These are phyloP conservation scores for Trichoderma sp. DNA, from an alignment of 2,329 filamentous ascomycete genomes.

Conservation along the genomic window DNA sequence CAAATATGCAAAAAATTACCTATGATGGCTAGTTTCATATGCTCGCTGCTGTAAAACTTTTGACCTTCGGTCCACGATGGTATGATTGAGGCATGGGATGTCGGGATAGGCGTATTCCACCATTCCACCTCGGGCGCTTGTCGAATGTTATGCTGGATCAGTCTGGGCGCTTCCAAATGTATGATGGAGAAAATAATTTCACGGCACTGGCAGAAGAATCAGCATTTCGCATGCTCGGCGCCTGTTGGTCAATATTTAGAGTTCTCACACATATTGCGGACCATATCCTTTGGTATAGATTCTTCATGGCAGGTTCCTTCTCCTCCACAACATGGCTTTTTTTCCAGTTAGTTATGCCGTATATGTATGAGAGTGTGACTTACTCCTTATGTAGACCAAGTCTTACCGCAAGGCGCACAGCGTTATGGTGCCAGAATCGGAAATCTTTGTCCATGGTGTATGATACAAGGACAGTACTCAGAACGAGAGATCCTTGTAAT, in stretches of 20 bases:
- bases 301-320: not conserved
- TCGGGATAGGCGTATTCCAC: not conserved
- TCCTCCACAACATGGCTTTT: not conserved
- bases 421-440: not conserved
- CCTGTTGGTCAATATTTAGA: not conserved
- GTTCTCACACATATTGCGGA: not conserved
- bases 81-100: not conserved
- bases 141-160: not conserved
- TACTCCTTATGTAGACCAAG: conserved; percentile 4
- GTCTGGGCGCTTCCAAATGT: not conserved
- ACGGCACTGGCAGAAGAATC: not conserved
- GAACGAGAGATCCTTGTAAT: not conserved
- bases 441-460: not conserved
- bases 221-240: not conserved
- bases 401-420: not conserved
- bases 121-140: not conserved
- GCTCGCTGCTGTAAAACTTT: not conserved
- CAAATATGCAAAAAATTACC: not conserved
- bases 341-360: not conserved
- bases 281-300: not conserved
- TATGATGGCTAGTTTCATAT: not conserved
- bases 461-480: not conserved
- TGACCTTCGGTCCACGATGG: not conserved
- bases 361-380: not conserved
- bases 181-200: not conserved